phyloP scores from a whole-genome alignment of 352 stramenopile species.

The Phytopythium sindhum region DNA sequence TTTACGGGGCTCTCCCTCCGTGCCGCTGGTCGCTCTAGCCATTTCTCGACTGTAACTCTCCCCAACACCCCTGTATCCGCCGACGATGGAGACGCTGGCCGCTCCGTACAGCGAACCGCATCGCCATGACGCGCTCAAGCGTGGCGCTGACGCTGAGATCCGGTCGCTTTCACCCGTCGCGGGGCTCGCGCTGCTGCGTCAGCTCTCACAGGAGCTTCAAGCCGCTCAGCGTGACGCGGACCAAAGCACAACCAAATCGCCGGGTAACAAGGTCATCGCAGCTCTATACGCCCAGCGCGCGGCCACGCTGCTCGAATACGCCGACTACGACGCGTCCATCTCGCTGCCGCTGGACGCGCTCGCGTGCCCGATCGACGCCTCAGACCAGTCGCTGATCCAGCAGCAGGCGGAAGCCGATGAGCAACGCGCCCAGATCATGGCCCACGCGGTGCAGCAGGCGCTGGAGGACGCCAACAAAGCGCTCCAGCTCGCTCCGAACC shows the following conservation, averaged over 20 bases:
- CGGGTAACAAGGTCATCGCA: conserved; percentile 17
- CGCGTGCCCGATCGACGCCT: conserved; percentile 9
- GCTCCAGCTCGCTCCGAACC: conserved; percentile 10
- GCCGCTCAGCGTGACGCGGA: neutral
- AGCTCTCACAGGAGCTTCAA: conserved; percentile 2
- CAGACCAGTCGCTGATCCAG: conserved; percentile 10
- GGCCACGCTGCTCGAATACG: conserved; percentile 28
- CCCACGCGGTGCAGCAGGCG: conserved; percentile 38
- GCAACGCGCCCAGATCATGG: conserved; percentile 3
- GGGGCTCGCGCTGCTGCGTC: conserved; percentile 1
- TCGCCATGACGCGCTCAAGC: neutral
- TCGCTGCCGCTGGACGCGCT: conserved; percentile 22
- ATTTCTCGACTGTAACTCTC: neutral
- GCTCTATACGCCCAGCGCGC: conserved; percentile 33
- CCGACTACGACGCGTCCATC: conserved; percentile 35
- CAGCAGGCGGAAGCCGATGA: conserved; percentile 6
- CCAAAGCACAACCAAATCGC: neutral
- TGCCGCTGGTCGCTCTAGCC: neutral
- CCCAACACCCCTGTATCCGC: neutral
- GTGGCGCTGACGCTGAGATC: no score
- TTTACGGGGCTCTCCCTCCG: neutral
- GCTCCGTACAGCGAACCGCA: neutral
- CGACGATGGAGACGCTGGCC: neutral
- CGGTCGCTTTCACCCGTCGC: neutral
- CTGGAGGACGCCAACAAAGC: conserved; percentile 31